Percentiles rank a stretch among this genome's conserved stretches.
These are phyloP conservation scores for Magnaporthales sp. DNA, from an alignment of 2,329 filamentous ascomycete species.

Conservation along the genomic window DNA sequence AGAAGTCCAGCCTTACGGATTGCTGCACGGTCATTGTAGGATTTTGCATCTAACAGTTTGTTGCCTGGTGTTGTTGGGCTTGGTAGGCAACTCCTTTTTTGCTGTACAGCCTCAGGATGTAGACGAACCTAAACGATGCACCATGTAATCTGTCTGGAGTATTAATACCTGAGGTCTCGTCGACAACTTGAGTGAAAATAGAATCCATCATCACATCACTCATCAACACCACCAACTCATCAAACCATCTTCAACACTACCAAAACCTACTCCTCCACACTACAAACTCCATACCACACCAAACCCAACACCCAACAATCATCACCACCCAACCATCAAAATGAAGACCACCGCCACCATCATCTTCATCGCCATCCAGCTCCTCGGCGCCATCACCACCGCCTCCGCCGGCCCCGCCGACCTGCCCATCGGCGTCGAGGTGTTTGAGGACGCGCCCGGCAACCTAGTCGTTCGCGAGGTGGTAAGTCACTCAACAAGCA, in stretches of 20 bases:
- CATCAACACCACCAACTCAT: not conserved
- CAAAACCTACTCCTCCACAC: not conserved
- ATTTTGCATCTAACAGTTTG: not conserved
- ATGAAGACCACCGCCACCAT: conserved; percentile 7
- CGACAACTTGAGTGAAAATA: not conserved
- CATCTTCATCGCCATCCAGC: conserved; percentile 13
- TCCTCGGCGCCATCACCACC: conserved; percentile 11
- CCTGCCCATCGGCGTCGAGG: not conserved
- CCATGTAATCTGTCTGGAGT: not conserved
- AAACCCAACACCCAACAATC: not conserved
- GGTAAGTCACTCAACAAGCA: not conserved
- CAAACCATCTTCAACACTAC: not conserved
- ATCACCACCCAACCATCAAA: not conserved
- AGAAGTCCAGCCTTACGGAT: not conserved
- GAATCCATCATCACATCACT: not conserved
- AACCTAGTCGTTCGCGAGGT: conserved; percentile 1
- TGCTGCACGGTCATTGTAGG: not conserved
- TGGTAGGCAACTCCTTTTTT: too few species aligned
- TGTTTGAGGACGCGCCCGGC: not conserved
- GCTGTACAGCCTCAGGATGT: not conserved
- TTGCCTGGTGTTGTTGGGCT: not conserved
- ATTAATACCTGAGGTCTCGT: not conserved
- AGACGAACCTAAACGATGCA: not conserved
- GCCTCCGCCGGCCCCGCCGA: not conserved
- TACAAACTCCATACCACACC: not conserved